These are phyloP conservation scores for Nicotiana tabacum DNA, from an alignment of 257 asterid genomes.

Conservation along the genomic window DNA sequence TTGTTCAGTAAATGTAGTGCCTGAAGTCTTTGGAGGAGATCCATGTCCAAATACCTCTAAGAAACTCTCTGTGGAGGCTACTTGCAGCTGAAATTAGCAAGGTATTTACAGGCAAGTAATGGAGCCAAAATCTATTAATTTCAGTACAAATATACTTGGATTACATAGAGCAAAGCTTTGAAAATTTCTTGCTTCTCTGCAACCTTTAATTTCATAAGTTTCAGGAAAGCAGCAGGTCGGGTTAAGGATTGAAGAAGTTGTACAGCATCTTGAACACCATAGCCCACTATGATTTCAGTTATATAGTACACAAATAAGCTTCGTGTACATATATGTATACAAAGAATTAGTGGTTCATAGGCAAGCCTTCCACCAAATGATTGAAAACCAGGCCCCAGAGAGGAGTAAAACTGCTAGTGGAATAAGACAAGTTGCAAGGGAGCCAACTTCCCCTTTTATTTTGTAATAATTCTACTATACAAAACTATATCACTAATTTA, in stretches of 20 bases:
- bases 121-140: not conserved
- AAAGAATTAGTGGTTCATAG: not conserved
- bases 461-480: not conserved
- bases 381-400: not conserved
- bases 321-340: not conserved
- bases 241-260: not conserved
- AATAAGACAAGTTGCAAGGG: not conserved
- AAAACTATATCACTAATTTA: not conserved
- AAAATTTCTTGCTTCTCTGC: not conserved
- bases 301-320: not conserved
- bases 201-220: not conserved
- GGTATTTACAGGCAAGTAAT: not conserved
- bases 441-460: not conserved
- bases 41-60: slow-evolving; percentile 14
- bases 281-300: not conserved
- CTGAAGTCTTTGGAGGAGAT: slow-evolving; percentile 7
- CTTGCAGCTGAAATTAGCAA: slow-evolving; percentile 5
- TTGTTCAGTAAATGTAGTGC: slow-evolving; percentile 3
- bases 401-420: not conserved
- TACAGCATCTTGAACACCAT: not conserved
- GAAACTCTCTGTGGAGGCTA: slow-evolving; percentile 12
- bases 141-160: not conserved
- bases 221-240: not conserved
- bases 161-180: not conserved
- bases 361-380: not conserved